Percentiles rank a stretch among this genome's conserved stretches.
Evolutionary conservation across 768 basidiomycete genomes (phyloP).

Genomic region (Boletus tylopilopsis): DNA sequence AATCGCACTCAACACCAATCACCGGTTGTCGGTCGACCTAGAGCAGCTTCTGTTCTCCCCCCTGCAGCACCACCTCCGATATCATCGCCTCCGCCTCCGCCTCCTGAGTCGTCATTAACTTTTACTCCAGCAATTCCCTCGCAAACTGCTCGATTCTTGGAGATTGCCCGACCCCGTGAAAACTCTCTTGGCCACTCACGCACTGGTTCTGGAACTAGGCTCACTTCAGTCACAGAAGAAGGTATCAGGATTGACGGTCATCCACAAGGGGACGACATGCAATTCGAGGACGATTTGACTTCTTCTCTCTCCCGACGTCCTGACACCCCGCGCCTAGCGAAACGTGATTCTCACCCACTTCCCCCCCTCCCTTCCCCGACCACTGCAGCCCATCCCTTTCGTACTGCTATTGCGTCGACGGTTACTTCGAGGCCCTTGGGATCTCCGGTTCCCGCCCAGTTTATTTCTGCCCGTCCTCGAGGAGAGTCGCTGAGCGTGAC

Average conservation of each 20-base stretch:
- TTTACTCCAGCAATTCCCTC: conserved; percentile 29
- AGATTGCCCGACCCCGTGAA: conserved; percentile 41
- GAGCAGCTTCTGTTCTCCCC: conserved; percentile 58
- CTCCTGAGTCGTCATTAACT: conserved; percentile 35
- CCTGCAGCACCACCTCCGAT: conserved; percentile 65
- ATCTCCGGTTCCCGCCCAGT: conserved; percentile 42
- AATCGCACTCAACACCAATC: conserved; percentile 27
- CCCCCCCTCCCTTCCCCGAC: conserved; percentile 61
- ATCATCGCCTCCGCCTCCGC: conserved; percentile 55
- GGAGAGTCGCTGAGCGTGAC: conserved; percentile 45
- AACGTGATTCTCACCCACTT: conserved; percentile 59
- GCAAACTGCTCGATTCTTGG: conserved; percentile 32
- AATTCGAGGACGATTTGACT: conserved; percentile 31
- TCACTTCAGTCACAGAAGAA: conserved; percentile 65
- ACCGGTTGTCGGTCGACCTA: conserved; percentile 37
- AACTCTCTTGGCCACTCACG: conserved; percentile 52
- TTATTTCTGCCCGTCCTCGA: conserved; percentile 48
- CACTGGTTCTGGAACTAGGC: conserved; percentile 52
- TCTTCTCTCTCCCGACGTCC: conserved; percentile 31
- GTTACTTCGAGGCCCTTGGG: conserved; percentile 39
- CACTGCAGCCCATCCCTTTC: conserved; percentile 26
- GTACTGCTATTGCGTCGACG: conserved; percentile 21
- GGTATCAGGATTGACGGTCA: conserved; percentile 36
- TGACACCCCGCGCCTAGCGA: conserved; percentile 41
- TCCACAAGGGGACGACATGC: conserved; percentile 22